Base-by-base conservation (phyloP, 2,329 filamentous ascomycete genomes). In the Tolypocladium nubicola region DNA sequence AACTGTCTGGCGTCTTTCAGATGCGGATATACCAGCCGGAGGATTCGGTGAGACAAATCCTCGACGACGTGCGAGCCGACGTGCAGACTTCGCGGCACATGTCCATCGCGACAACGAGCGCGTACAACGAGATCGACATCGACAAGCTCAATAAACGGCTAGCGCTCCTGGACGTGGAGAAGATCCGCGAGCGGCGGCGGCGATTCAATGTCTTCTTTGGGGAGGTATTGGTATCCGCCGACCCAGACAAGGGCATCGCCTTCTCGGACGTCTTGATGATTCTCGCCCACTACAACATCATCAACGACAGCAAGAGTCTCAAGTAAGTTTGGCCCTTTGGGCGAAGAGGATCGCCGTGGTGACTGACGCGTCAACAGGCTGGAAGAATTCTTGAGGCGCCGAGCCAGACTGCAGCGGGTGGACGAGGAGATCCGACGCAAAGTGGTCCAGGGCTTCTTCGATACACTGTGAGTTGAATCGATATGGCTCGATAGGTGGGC, bases 211-310 rank as follows among this genome's bases (percentile, higher is more conserved):
- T 88, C n/a, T 99, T 99, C 71, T 99, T 90, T 67, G 92, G 97
- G 71, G 95, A 99, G 74, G 89, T 97, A 23, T 84, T 97, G 71
- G 90, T 97, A 7, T 93, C 91, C 5, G 90, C 92, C 5, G 92
- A 99, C 70, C 88, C 87, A 1, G 90, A 95, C 66, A 83, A 84
- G 61, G 94, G 94, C 53, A 95, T 99, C 59, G 87, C 89, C 0
- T 99, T 99, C 71, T 94, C 90, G 3, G 87, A 88, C 8, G 87
- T 97, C 26, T 79, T 99, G 55, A 94, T 99, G 88, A 95, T 96
- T 60, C 79, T 99, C 58, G 93, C 95, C 39, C 94, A 99, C 72
- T 96, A 99, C 79, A 99, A 97, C 67, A 91, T 99, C 67, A 99
- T 99, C 70, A 96, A 87, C 64, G 94, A 99, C 72, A 97, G 88